Base-by-base conservation (phyloP, 1,284 basidiomycete species). In the Mycena sp. region DNA sequence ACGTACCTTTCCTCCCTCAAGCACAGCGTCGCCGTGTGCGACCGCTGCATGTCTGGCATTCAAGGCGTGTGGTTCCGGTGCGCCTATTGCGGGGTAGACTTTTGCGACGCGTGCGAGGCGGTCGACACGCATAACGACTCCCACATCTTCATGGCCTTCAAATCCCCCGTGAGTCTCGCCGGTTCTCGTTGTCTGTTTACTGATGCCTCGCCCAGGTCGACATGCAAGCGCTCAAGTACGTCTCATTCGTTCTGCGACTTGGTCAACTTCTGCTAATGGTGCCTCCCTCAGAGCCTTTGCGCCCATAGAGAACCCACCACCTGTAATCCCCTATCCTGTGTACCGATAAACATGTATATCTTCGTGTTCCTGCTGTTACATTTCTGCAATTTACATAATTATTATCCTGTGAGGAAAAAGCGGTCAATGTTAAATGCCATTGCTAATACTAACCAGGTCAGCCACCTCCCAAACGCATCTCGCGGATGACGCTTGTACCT, bases 61-160 rank as follows among this genome's bases (percentile, higher is more conserved):
- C 77, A 82, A 25, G 95, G 95, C 9, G 86, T 87, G 67, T 97
- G 95, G 95, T 91, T 91, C 76, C 86, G 92, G 67, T 97, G 95
- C 72, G 93, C 87, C 2, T 94, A 94, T 73, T 97, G 95, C 72
- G 83, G 85, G 5, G 88, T 85, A 66, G 94, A 96, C 74, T 80
- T 95, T 19, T 96, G 94, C 76, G 87, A 88, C 58, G 83, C 84
- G 32, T 95, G 94, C 66, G 90, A 95, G 73, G 81, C 79, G 60
- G 78, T 92, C 29, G 92, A 93, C 68, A 90, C 90, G 43, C 94
- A 96, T 72, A 86, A 95, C 70, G 81, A 86, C 58, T 88, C 86
- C 3, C 94, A 96, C 73, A 80, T 93, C 41, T 96, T 96, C 76
- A 81, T 95, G 29, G 91, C 93, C 10, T 92, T 96, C 80, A 96